phyloP scores from a whole-genome alignment of 768 basidiomycete species.

The Rossbeevera mucosa region DNA sequence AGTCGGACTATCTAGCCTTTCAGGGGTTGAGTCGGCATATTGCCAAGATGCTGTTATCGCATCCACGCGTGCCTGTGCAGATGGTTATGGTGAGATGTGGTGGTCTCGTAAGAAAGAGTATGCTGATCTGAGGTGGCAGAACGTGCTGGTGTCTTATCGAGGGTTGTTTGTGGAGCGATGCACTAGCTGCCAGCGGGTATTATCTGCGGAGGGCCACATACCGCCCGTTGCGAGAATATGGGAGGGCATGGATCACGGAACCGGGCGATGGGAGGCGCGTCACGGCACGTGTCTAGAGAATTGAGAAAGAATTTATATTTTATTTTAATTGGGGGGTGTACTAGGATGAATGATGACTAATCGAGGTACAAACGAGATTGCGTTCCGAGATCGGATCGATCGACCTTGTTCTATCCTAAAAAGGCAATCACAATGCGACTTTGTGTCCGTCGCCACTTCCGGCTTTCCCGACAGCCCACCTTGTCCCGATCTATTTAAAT shows the following conservation, averaged over 20 bases:
- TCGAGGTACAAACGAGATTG: conserved; percentile 13
- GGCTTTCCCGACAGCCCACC: background rate
- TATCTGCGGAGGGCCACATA: conserved; percentile 65
- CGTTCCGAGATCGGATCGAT: conserved; percentile 15
- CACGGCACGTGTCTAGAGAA: conserved; percentile 44
- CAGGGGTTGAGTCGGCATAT: conserved; percentile 65
- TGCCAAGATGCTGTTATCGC: conserved; percentile 51
- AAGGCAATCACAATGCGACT: conserved; percentile 15
- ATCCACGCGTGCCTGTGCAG: conserved; percentile 51
- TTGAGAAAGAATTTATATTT: conserved; percentile 5
- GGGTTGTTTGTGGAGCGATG: conserved; percentile 62
- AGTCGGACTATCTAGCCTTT: conserved; percentile 63
- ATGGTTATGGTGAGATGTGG: conserved; percentile 42
- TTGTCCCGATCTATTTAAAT: conserved; percentile 27
- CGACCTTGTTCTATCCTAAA: conserved; percentile 27
- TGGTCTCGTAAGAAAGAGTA: background rate
- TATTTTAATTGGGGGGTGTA: background rate
- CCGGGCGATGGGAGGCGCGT: conserved; percentile 45
- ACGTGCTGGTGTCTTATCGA: conserved; percentile 51
- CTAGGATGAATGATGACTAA: conserved; percentile 1
- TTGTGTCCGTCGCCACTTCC: conserved; percentile 4
- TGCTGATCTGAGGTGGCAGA: conserved; percentile 31
- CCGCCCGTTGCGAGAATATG: conserved; percentile 66
- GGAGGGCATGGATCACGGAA: conserved; percentile 26
- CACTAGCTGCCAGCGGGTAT: conserved; percentile 55